A percentile compares a stretch with the other conserved stretches of the same genome.
Conservation (phyloP, 164 flowering plant genomes). For the Piper betle region DNA sequence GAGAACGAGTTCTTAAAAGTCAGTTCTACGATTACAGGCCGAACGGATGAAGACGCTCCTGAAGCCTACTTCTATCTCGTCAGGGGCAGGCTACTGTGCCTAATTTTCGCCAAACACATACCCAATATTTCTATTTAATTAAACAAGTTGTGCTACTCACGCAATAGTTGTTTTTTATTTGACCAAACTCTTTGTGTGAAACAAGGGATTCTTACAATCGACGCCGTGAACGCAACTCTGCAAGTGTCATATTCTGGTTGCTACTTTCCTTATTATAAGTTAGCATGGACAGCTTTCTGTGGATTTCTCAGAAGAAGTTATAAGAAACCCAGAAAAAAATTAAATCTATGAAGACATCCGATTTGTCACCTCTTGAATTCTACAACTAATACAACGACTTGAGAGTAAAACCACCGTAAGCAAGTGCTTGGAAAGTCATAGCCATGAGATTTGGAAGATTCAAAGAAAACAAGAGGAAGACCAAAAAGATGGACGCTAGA, state of each 20-base stretch:
- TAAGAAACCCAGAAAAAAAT: too few relatives aligned
- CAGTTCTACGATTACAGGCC: too few relatives aligned
- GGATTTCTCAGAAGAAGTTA: not conserved
- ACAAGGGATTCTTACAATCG: not conserved
- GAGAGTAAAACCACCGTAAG: not conserved
- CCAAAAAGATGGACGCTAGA: not conserved
- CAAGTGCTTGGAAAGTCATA: not conserved
- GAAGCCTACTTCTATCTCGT: too few relatives aligned
- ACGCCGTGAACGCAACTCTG: not conserved
- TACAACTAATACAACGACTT: not conserved
- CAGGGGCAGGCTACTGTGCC: too few relatives aligned
- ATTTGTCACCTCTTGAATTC: not conserved
- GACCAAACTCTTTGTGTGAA: not conserved
- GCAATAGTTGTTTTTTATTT: too few relatives aligned
- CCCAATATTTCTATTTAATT: too few relatives aligned
- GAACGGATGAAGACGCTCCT: too few relatives aligned
- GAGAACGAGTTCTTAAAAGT: too few relatives aligned
- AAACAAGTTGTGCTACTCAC: too few relatives aligned
- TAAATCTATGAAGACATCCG: not conserved
- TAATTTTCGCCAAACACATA: too few relatives aligned
- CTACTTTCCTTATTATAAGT: not conserved
- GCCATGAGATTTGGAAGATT: not conserved
- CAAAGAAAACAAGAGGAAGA: not conserved
- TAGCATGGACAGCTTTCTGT: too few relatives aligned
- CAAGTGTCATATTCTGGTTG: not conserved